These are phyloP conservation scores for Rhododendron ovatum DNA, from an alignment of 148 eudicot genomes.

Conservation along the genomic window DNA sequence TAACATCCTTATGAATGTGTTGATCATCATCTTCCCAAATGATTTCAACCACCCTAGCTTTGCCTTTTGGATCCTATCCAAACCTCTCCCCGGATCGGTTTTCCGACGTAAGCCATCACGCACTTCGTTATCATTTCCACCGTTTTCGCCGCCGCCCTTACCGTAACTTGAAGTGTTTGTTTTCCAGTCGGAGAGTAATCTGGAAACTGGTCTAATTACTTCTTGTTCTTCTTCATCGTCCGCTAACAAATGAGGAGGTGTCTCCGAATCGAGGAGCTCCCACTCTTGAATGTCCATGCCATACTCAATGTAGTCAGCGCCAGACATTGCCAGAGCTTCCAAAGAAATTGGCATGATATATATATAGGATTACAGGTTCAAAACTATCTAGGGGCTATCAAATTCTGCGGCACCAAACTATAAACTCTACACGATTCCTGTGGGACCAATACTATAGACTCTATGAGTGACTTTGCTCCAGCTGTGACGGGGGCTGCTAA, in stretches of 20 bases:
- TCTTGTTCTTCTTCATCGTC: slow-evolving; percentile 20
- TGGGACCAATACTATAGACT: not conserved
- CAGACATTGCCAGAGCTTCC: slow-evolving; percentile 55
- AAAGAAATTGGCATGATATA: slow-evolving; percentile 30
- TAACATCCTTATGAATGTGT: not conserved
- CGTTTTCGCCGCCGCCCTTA: not conserved
- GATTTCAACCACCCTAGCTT: not conserved
- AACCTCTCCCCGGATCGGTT: not conserved
- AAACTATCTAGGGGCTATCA: not conserved
- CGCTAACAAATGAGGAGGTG: slow-evolving; percentile 35
- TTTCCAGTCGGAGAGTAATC: not conserved
- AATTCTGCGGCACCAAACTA: too few relatives aligned
- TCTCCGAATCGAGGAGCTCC: slow-evolving; percentile 34
- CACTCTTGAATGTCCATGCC: slow-evolving; percentile 35
- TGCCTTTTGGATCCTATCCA: not conserved
- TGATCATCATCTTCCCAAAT: not conserved
- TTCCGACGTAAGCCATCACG: not conserved
- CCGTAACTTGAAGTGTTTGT: not conserved
- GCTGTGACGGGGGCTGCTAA: too few relatives aligned
- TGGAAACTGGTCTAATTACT: slow-evolving; percentile 1
- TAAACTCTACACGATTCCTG: too few relatives aligned
- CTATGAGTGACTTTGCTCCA: not conserved
- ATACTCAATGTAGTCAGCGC: slow-evolving; percentile 23
- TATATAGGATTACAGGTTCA: not conserved
- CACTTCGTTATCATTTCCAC: not conserved